Conservation (phyloP, 352 stramenopile genomes). For the Phytophthora ramorum region DNA sequence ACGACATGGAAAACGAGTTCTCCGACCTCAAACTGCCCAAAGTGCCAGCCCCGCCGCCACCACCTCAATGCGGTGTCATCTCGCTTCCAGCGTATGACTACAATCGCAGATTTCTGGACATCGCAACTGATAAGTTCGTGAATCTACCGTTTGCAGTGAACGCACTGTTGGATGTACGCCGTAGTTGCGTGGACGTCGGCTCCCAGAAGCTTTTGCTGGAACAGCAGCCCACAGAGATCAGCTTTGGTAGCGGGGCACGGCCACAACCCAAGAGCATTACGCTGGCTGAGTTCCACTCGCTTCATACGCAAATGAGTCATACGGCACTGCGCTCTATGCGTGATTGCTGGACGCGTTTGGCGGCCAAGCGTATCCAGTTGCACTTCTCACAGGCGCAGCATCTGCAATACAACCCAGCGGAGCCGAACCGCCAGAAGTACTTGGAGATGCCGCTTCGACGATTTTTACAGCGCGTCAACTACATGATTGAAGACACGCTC, state of each 20-base stretch:
- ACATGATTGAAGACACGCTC: conserved; percentile 83
- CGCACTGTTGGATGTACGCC: conserved; percentile 78
- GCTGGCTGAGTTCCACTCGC: conserved; percentile 69
- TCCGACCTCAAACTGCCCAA: conserved; percentile 55
- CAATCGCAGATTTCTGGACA: conserved; percentile 67
- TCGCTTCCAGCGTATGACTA: conserved; percentile 65
- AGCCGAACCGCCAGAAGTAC: conserved; percentile 78
- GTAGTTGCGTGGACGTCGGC: conserved; percentile 70
- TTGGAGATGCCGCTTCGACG: conserved; percentile 55
- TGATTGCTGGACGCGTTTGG: conserved; percentile 76
- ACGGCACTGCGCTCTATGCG: conserved; percentile 78
- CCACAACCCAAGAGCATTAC: conserved; percentile 69
- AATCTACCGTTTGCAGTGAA: conserved; percentile 74
- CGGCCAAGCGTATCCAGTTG: conserved; percentile 76
- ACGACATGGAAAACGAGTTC: conserved; percentile 69
- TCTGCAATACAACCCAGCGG: conserved; percentile 63
- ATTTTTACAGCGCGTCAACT: conserved; percentile 83
- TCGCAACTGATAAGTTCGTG: conserved; percentile 73
- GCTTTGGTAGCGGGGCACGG: conserved; percentile 46
- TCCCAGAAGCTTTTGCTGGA: conserved; percentile 70
- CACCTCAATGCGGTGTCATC: conserved; percentile 64
- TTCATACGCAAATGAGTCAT: conserved; percentile 77
- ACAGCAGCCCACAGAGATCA: conserved; percentile 70
- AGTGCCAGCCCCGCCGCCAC: conserved; percentile 17
- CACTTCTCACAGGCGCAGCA: conserved; percentile 66